Base-by-base conservation (phyloP, 257 asterid species). In the Przewalskia tangutica region DNA sequence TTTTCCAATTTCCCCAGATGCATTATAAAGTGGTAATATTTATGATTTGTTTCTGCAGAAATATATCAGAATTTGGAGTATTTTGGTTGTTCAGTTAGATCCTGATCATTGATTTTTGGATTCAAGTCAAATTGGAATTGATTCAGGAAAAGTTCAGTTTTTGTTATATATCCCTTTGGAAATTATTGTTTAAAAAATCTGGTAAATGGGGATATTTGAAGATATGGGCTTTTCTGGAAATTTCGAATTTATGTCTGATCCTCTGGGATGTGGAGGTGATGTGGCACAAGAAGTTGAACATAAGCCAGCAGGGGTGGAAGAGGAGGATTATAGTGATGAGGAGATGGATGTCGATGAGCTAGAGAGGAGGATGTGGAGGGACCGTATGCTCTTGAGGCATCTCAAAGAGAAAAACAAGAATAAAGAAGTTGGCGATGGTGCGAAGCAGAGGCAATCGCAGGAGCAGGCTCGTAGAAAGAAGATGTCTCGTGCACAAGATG, bases 401-500 rank as follows among this genome's bases (percentile, higher is more conserved):
- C 88, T 91, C 8, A 91, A 88, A 85, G 95, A 87, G 84, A 86
- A 87, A 79, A 86, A 84, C 82, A 89, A 88, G 87, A 70, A 59
- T 27, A 87, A 86, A 75, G 89, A 82, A 71, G 88, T 50, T 79
- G 40, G 8, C 8, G 91, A 85, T 34, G 63, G 70, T 5, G 70
- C 85, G 2, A 89, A 86, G 91, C 88, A 84, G 81, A 87, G 88
- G 2, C 90, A 86, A 44, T 86, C 93, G 2, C 90, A 85, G 66
- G 94, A 91, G 85, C 94, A 89, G 77, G 93, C 93, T 0, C 90
- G 93, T 18, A 63, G 95, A 85, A 91, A 88, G 89, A 91, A 91
- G 64, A 91, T 91, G 95, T 91, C 95, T 44, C 91, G 92, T 0
- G 93, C 94, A 0, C 93, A 91, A 82, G 94, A 91, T 59, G 91